These are phyloP conservation scores for Aspergillus ostianus DNA, from an alignment of 495 filamentous ascomycete genomes.

Conservation along the genomic window DNA sequence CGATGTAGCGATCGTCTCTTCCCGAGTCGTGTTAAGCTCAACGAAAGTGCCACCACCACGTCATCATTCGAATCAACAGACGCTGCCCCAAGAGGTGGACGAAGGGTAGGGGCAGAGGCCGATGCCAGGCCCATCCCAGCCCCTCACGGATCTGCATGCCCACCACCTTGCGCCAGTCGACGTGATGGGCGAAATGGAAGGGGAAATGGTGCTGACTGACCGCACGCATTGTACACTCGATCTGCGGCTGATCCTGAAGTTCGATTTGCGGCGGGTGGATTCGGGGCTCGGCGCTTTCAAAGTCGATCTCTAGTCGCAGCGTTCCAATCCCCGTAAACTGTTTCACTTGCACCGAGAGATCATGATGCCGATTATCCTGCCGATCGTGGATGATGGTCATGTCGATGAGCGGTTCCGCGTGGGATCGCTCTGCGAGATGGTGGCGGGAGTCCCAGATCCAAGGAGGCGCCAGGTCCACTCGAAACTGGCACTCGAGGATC, in stretches of 20 bases:
- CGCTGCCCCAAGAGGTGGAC: constrained; percentile 8
- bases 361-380: constrained; percentile 6
- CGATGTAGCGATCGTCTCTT: not conserved
- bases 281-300: constrained; percentile 9
- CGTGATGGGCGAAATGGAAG: constrained; percentile 17
- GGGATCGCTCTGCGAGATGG: constrained; percentile 1
- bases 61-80: constrained; percentile 13
- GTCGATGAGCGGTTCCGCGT: constrained; percentile 13
- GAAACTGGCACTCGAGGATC: constrained; percentile 17
- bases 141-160: constrained; percentile 19
- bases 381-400: constrained; percentile 13
- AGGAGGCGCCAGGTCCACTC: constrained; percentile 10
- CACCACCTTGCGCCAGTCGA: constrained; percentile 19
- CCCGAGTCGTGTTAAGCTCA: not conserved
- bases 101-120: constrained; percentile 14
- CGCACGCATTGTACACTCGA: constrained; percentile 16
- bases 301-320: constrained; percentile 14
- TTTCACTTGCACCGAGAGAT: constrained; percentile 14
- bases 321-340: constrained; percentile 11
- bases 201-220: constrained; percentile 21
- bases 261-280: constrained; percentile 16
- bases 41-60: constrained; percentile 14
- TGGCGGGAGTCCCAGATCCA: not conserved
- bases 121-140: constrained; percentile 17
- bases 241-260: constrained; percentile 14